Evolutionary conservation across 2,329 filamentous ascomycete species (phyloP).

Genomic region (Onygena corvina): DNA sequence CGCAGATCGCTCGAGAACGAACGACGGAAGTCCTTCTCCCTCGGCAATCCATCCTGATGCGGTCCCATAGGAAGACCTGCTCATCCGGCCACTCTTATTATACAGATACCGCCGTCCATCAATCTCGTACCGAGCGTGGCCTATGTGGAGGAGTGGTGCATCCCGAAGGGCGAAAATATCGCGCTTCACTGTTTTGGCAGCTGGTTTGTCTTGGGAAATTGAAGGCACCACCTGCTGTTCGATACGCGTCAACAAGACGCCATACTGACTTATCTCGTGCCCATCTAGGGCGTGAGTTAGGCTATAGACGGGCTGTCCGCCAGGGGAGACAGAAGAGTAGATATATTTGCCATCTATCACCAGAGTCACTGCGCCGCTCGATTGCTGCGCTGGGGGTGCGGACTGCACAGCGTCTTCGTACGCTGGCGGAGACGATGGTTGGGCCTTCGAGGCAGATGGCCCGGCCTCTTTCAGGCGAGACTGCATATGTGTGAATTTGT

Average conservation of each 20-base stretch:
- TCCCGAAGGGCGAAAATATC: conserved; percentile 15
- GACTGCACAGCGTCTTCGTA: conserved; percentile 11
- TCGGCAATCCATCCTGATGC: conserved; percentile 13
- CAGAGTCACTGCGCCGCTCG: conserved; percentile 10
- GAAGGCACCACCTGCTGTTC: conserved; percentile 4
- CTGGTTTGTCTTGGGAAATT: background rate
- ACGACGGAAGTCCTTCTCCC: conserved; percentile 12
- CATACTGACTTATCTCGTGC: conserved; percentile 13
- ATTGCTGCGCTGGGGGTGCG: background rate
- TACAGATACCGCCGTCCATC: conserved; percentile 13
- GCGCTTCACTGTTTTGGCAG: conserved; percentile 4
- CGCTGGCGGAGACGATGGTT: conserved; percentile 8
- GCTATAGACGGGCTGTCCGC: conserved; percentile 14
- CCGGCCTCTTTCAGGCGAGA: background rate
- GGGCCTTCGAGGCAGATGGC: background rate
- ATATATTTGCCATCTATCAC: conserved; percentile 14
- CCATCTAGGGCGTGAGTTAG: conserved; percentile 16
- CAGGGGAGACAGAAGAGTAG: conserved; percentile 9
- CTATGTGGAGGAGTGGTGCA: conserved; percentile 7
- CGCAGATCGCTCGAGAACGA: conserved; percentile 8
- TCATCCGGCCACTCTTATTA: conserved; percentile 14
- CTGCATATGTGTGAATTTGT: background rate
- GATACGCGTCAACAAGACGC: conserved; percentile 13
- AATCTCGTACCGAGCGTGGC: conserved; percentile 13
- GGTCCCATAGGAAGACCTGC: conserved; percentile 8